These are phyloP conservation scores for Solanum phureja DNA, from an alignment of 257 asterid genomes.

Conservation along the genomic window DNA sequence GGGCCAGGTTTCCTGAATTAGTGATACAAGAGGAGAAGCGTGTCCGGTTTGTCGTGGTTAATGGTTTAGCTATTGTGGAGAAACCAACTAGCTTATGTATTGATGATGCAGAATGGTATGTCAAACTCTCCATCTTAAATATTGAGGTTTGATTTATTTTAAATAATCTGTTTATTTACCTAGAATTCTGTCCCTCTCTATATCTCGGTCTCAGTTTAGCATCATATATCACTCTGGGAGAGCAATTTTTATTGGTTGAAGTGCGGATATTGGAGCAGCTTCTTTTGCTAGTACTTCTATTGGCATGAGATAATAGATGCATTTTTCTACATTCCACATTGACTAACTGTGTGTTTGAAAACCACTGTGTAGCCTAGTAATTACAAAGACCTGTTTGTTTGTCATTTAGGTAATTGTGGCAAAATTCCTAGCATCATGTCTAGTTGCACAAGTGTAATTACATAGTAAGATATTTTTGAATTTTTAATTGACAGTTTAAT, in stretches of 20 bases:
- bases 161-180: neutral
- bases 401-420: neutral
- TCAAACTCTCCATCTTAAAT: neutral
- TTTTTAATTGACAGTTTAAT: neutral
- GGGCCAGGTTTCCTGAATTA: conserved; percentile 92
- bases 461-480: neutral
- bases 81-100: conserved; percentile 61
- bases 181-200: neutral
- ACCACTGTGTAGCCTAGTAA: neutral
- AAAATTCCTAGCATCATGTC: neutral
- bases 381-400: neutral
- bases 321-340: neutral
- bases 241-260: neutral
- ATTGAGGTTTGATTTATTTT: neutral
- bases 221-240: neutral
- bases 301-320: neutral
- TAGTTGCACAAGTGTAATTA: neutral
- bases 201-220: neutral
- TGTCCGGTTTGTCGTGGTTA: conserved; percentile 94
- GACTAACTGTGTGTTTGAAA: neutral
- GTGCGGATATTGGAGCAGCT: neutral
- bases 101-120: conserved; percentile 89
- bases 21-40: conserved; percentile 98
- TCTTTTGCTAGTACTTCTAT: neutral
- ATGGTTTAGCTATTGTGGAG: conserved; percentile 78